phyloP scores from a whole-genome alignment of 2,329 filamentous ascomycete genomes.

The Cladosporium sphaerospermum region DNA sequence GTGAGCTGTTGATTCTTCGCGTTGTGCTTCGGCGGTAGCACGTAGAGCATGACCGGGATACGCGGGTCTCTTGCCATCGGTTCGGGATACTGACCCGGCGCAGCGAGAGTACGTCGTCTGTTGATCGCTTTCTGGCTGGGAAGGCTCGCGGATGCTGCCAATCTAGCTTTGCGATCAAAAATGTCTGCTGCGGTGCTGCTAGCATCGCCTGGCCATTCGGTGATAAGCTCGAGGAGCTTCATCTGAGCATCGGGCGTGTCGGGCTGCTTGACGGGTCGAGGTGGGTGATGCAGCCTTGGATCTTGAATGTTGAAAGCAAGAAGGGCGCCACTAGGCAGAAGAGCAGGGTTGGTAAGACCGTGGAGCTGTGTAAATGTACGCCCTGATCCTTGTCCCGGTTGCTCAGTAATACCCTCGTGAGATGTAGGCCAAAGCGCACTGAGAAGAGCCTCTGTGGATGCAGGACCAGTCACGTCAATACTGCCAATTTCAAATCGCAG shows the following conservation, averaged over 20 bases:
- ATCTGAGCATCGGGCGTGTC: constrained; percentile 22
- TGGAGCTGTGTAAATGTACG: constrained; percentile 45
- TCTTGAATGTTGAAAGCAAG: constrained; percentile 70
- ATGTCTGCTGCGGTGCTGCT: constrained; percentile 40
- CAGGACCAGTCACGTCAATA: constrained; percentile 65
- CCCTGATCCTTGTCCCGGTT: constrained; percentile 32
- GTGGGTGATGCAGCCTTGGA: constrained; percentile 73
- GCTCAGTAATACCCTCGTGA: constrained; percentile 20
- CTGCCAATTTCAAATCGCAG: constrained; percentile 67
- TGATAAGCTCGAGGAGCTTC: constrained; percentile 54
- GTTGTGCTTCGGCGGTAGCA: constrained; percentile 25
- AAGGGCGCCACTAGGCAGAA: constrained; percentile 63
- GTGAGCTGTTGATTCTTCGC: constrained; percentile 54
- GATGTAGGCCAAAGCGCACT: constrained; percentile 54
- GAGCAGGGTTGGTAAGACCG: constrained; percentile 60
- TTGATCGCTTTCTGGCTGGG: constrained; percentile 76
- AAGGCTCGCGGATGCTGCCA: constrained; percentile 59
- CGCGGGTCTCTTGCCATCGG: constrained; percentile 58
- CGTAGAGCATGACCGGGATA: constrained; percentile 70
- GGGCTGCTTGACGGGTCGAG: constrained; percentile 43
- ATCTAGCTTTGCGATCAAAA: constrained; percentile 62
- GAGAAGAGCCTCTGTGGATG: constrained; percentile 70
- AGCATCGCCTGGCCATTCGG: constrained; percentile 61
- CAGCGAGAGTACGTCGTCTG: constrained; percentile 59
- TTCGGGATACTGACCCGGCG: constrained; percentile 58